These are phyloP conservation scores for Trichoderma reesei DNA, from an alignment of 495 filamentous ascomycete species.

Conservation along the genomic window DNA sequence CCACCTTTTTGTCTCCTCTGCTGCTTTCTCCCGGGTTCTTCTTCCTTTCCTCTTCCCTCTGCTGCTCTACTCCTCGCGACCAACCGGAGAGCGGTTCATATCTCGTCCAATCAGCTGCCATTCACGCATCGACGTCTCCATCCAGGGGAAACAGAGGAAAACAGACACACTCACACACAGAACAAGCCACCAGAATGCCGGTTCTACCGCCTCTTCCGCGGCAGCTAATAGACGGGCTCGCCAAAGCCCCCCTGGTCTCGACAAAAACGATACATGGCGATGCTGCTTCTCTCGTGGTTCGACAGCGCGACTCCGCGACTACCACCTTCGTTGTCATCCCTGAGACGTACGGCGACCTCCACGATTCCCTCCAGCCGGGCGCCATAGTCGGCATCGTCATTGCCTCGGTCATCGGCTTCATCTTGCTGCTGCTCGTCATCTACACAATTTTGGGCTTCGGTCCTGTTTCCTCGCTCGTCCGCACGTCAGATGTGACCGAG, in stretches of 20 bases:
- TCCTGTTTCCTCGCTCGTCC: conserved; percentile 12
- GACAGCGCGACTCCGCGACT: not conserved
- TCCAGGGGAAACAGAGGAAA: not conserved
- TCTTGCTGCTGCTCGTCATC: conserved; percentile 65
- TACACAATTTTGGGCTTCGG: conserved; percentile 56
- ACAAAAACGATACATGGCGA: not conserved
- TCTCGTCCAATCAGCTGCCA: not conserved
- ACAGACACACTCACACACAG: not conserved
- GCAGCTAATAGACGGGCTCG: not conserved
- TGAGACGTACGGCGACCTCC: conserved; percentile 53
- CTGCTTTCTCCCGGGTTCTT: not conserved
- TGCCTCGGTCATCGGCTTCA: conserved; percentile 72
- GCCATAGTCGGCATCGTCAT: conserved; percentile 77
- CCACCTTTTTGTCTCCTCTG: not conserved
- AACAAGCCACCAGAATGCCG: not conserved
- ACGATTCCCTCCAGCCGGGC: conserved; percentile 53
- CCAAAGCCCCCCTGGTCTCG: not conserved
- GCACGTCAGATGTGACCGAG: conserved; percentile 18
- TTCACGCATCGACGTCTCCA: not conserved
- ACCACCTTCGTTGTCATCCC: conserved; percentile 40
- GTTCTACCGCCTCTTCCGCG: not conserved
- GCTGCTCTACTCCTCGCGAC: not conserved
- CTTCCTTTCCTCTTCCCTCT: not conserved
- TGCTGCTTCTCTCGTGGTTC: not conserved
- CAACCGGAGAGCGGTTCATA: not conserved